Conservation (phyloP, 192 early-diverging fungal species). For the Coemansia sp. region DNA sequence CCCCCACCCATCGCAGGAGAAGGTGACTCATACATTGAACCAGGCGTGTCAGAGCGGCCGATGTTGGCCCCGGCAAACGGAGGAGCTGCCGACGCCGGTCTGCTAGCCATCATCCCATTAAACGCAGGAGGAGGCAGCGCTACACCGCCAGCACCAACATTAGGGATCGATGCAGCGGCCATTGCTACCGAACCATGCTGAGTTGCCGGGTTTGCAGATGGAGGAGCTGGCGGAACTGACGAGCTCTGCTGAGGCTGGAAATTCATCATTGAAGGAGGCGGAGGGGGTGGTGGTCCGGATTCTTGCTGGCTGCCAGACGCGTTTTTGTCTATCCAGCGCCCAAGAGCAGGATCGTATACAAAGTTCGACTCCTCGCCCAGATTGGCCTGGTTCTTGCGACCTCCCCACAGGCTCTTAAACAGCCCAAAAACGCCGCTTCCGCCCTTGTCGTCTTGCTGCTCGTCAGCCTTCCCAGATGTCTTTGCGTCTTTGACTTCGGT, state of each 20-base stretch:
- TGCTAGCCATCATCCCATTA: constrained; percentile 6
- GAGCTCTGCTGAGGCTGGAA: constrained; percentile 30
- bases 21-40: constrained; percentile 9
- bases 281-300: constrained; percentile 37
- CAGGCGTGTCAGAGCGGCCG: constrained; percentile 39
- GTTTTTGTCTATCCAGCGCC: constrained; percentile 76
- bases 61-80: constrained; percentile 19
- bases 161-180: constrained; percentile 1
- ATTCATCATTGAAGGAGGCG: constrained; percentile 38
- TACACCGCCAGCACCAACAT: not conserved
- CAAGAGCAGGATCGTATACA: constrained; percentile 82
- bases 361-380: constrained; percentile 81
- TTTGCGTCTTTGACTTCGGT: constrained; percentile 7
- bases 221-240: constrained; percentile 15
- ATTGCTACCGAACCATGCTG: not conserved
- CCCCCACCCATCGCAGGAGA: constrained; percentile 1
- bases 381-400: constrained; percentile 71
- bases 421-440: constrained; percentile 53
- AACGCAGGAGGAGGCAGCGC: not conserved
- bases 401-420: constrained; percentile 54
- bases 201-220: not conserved
- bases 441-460: constrained; percentile 57
- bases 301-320: constrained; percentile 31
- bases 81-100: constrained; percentile 11
- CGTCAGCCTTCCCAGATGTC: constrained; percentile 6